These are phyloP conservation scores for Vigna unguiculata DNA, from an alignment of 306 rosid genomes.

Conservation along the genomic window DNA sequence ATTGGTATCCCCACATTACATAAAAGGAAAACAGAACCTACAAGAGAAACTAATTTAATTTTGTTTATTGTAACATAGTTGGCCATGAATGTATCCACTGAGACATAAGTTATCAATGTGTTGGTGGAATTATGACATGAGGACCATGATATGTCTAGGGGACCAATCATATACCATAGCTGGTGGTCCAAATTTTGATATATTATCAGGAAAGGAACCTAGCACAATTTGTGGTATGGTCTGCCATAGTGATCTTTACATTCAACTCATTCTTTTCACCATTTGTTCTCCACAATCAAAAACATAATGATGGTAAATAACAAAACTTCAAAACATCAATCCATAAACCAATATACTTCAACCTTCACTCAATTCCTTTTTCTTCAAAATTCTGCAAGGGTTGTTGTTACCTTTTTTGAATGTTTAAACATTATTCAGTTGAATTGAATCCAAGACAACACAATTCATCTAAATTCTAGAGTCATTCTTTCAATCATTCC, in stretches of 20 bases:
- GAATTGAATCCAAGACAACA: constrained; percentile 20
- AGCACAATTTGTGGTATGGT: constrained; percentile 53
- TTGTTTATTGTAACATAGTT: constrained; percentile 49
- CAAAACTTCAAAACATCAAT: constrained; percentile 28
- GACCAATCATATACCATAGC: constrained; percentile 65
- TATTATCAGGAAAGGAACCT: constrained; percentile 49
- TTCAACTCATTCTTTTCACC: constrained; percentile 37
- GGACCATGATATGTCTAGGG: constrained; percentile 73
- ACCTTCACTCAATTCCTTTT: constrained; percentile 19
- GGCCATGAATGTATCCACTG: constrained; percentile 68
- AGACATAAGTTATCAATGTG: constrained; percentile 77
- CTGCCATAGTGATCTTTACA: constrained; percentile 48
- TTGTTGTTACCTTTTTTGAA: constrained; percentile 12
- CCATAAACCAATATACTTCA: constrained; percentile 24
- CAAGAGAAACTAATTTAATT: constrained; percentile 44
- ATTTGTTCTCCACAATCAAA: constrained; percentile 53
- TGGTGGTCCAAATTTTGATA: constrained; percentile 66
- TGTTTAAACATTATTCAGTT: constrained; percentile 11
- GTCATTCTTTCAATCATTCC: constrained; percentile 5
- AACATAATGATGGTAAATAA: constrained; percentile 37
- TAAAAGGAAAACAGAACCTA: constrained; percentile 33
- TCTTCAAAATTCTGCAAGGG: constrained; percentile 23
- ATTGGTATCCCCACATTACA: constrained; percentile 45
- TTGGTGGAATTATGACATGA: constrained; percentile 72
- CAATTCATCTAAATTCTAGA: constrained; percentile 33